Conservation (phyloP, 352 stramenopile species). For the Globisporangium uncinulatum region DNA sequence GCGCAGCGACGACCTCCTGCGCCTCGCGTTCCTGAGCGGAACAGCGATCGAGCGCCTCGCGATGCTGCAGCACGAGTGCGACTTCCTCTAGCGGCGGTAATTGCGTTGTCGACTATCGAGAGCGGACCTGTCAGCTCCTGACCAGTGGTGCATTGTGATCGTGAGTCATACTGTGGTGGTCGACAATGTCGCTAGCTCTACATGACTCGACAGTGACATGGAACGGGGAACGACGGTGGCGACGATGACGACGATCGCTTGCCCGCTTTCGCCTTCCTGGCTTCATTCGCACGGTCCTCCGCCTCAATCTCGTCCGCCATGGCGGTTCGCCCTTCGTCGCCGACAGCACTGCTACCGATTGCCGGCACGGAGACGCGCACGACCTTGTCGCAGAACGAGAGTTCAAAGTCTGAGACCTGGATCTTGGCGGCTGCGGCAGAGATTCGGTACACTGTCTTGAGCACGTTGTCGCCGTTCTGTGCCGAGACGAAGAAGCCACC, state of each 20-base stretch:
- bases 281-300: conserved; percentile 56
- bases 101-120: background rate
- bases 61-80: conserved; percentile 44
- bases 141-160: background rate
- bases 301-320: conserved; percentile 78
- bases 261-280: conserved; percentile 20
- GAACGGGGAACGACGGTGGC: background rate
- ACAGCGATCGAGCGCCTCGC: conserved; percentile 30
- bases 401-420: conserved; percentile 69
- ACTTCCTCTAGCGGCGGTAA: conserved; percentile 36
- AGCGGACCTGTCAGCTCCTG: no score
- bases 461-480: conserved; percentile 78
- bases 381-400: conserved; percentile 75
- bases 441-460: conserved; percentile 76
- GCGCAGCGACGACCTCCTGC: conserved; percentile 39
- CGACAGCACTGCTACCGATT: conserved; percentile 2
- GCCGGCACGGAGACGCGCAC: conserved; percentile 46
- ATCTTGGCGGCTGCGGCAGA: conserved; percentile 62
- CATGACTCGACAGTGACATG: conserved; percentile 9
- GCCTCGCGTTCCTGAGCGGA: conserved; percentile 61
- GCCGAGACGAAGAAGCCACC: conserved; percentile 81
- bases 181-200: conserved; percentile 1
- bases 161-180: background rate
- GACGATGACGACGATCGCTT: background rate
- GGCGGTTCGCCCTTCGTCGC: conserved; percentile 48